A percentile compares a stretch with the other conserved stretches of the same genome.
Evolutionary conservation across 768 basidiomycete species (phyloP).

Genomic region (Podaxis sp.): DNA sequence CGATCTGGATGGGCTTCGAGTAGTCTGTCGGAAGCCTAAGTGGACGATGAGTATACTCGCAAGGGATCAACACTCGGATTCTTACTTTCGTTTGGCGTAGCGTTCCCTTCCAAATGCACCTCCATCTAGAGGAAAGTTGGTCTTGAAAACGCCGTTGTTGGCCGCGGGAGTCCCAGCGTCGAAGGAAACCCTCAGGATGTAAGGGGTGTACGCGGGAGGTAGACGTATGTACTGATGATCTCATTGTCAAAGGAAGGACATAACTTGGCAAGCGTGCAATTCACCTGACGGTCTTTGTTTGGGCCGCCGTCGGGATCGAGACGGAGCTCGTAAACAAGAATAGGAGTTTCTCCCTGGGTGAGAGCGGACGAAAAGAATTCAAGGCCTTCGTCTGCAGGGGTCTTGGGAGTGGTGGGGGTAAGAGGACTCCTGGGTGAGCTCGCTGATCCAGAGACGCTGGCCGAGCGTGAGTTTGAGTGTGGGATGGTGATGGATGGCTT

Average conservation of each 20-base stretch:
- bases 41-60: conserved; percentile 21
- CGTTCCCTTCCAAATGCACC: conserved; percentile 76
- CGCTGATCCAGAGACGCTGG: neutral
- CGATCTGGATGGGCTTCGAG: conserved; percentile 89
- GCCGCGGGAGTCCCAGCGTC: conserved; percentile 92
- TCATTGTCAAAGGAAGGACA: conserved; percentile 14
- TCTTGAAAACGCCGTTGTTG: conserved; percentile 89
- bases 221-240: conserved; percentile 79
- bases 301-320: conserved; percentile 93
- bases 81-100: conserved; percentile 77
- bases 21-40: conserved; percentile 82
- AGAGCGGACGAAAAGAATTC: conserved; percentile 75
- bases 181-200: conserved; percentile 87
- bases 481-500: conserved; percentile 34
- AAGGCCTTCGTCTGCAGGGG: conserved; percentile 91
- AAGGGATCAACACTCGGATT: conserved; percentile 16
- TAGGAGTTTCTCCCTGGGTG: conserved; percentile 54
- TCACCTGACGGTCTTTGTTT: conserved; percentile 76
- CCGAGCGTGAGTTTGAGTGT: conserved; percentile 15
- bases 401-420: conserved; percentile 64
- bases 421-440: conserved; percentile 18
- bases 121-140: conserved; percentile 96
- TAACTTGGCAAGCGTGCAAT: conserved; percentile 26
- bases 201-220: conserved; percentile 86
- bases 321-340: conserved; percentile 83